phyloP scores from a whole-genome alignment of 345 rosid genomes.

The Arabis hirsuta region DNA sequence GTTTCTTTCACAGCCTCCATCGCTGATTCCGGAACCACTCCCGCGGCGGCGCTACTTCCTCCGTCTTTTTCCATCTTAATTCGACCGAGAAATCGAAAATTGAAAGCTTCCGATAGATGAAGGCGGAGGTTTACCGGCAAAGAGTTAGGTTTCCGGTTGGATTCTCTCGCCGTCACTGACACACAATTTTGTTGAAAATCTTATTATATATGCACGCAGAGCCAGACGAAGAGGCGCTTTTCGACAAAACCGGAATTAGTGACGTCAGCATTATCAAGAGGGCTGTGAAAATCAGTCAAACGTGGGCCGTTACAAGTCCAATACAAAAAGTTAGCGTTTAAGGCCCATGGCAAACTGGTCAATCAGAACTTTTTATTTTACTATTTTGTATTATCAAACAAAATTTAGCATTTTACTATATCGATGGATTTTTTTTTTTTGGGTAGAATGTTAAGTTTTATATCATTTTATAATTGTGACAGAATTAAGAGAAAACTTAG shows the following conservation, averaged over 20 bases:
- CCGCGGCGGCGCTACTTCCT: constrained; percentile 36
- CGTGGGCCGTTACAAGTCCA: constrained; percentile 34
- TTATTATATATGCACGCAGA: neutral
- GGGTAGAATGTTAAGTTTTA: too few species aligned
- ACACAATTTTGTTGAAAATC: neutral
- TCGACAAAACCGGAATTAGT: neutral
- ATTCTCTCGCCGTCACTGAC: constrained; percentile 20
- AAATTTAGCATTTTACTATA: too few species aligned
- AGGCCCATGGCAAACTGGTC: neutral
- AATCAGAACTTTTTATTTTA: too few species aligned
- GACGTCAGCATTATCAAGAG: constrained; percentile 19
- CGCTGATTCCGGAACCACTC: constrained; percentile 62
- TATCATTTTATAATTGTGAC: too few species aligned
- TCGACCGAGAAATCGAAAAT: neutral
- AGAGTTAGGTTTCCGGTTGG: constrained; percentile 33
- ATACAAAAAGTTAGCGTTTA: neutral
- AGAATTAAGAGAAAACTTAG: too few species aligned
- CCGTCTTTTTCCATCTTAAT: constrained; percentile 50
- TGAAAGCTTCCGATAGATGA: neutral
- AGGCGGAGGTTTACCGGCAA: neutral
- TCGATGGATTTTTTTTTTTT: too few species aligned
- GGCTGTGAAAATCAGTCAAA: neutral
- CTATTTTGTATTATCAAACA: too few species aligned
- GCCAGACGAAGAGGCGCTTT: constrained; percentile 17
- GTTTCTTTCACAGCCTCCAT: constrained; percentile 69